Percentiles rank a stretch among this genome's conserved stretches.
phyloP scores from a whole-genome alignment of 1,284 basidiomycete genomes.

The Lentinus polychrous region DNA sequence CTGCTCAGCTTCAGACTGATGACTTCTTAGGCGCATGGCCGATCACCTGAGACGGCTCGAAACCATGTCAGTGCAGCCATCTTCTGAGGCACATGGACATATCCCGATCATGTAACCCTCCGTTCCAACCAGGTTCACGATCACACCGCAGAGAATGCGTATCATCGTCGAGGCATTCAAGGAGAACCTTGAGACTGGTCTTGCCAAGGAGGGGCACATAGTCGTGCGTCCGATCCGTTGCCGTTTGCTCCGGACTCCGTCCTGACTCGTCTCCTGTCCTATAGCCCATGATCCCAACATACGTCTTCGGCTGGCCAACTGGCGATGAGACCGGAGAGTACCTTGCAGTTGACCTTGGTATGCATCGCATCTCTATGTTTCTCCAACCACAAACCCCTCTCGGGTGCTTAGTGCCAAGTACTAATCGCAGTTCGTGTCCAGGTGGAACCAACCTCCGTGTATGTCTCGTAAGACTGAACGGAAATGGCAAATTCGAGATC shows the following conservation, averaged over 20 bases:
- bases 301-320: slow-evolving; percentile 94
- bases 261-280: not conserved
- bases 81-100: not conserved
- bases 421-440: too few relatives aligned
- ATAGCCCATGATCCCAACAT: slow-evolving; percentile 95
- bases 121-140: slow-evolving; percentile 54
- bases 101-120: not conserved
- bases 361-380: slow-evolving; percentile 18
- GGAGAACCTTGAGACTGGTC: slow-evolving; percentile 83
- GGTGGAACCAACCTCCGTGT: slow-evolving; percentile 96
- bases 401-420: too few relatives aligned
- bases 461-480: slow-evolving; percentile 90
- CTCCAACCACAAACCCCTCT: not conserved
- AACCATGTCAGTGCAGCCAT: slow-evolving; percentile 47
- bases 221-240: slow-evolving; percentile 61
- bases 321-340: slow-evolving; percentile 88
- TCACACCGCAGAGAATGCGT: slow-evolving; percentile 91
- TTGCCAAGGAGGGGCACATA: slow-evolving; percentile 78
- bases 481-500: slow-evolving; percentile 94
- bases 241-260: slow-evolving; percentile 1
- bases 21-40: slow-evolving; percentile 64
- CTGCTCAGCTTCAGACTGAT: slow-evolving; percentile 18
- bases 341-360: slow-evolving; percentile 91
- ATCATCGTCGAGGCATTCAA: slow-evolving; percentile 97
- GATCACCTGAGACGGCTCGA: slow-evolving; percentile 88